Evolutionary conservation across 495 filamentous ascomycete species (phyloP), one percentile per base, ranked within the genome.

Genomic region (Letharia columbiana): DNA sequence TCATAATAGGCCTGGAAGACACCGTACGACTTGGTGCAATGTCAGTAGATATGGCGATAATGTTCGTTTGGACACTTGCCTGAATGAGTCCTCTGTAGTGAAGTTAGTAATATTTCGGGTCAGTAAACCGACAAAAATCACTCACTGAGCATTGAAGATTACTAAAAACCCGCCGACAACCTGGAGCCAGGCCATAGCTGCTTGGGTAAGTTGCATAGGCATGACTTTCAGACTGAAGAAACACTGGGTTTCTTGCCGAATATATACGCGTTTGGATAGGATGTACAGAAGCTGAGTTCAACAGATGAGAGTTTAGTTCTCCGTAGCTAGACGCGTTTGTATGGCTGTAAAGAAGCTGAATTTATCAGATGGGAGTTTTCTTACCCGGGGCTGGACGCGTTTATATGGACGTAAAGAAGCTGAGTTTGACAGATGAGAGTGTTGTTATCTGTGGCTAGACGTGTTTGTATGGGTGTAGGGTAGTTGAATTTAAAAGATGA

Each of bases 1-100:
- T 75, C 65, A 61, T 79, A 80, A 62, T 78, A 79, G 58, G 73
- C 72, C 66, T 79, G 77, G 60, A 79, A 80, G 12, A 77, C 63
- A 37, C 72, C 67, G 56, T 68, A 71, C 13, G 69, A 70, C 63
- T 70, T 42, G 47, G 4, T 50, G 57, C 28, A 42, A 23, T 15
- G 3, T 62, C 45, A 59, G 56, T n/a, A 35, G 40, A 20, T 28
- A 37, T 33, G 23, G 41, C 2, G 3, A 49, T 20, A 9, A 13
- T n/a, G 35, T 47, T 67, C 13, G 11, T 20, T 54, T 33, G 10
- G n/a, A 33, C 20, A 61, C 60, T 39, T 39, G 39, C 66, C 57
- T 57, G 42, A 8, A 47, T 58, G 2, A 64, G 33, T 33, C 61
- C 60, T 40, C 60, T 67, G 28, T 10, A 17, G 13, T 20, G 13